Evolutionary conservation across 2,329 filamentous ascomycete genomes (phyloP), one percentile per base, ranked within the genome.

Genomic region (Colletotrichum endophyticum): DNA sequence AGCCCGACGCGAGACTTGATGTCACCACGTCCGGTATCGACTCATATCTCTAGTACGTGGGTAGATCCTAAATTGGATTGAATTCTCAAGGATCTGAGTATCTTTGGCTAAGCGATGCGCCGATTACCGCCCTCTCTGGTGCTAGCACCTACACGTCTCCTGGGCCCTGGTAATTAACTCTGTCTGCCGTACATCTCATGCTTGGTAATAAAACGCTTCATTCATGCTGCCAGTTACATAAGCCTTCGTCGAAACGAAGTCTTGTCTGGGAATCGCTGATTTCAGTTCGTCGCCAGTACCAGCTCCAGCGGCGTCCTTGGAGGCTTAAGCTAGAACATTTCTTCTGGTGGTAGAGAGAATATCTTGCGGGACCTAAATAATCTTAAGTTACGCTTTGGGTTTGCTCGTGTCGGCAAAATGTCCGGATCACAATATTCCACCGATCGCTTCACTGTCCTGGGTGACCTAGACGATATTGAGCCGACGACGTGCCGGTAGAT

Each of bases 131-230:
- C 44, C n/a, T 53, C 44, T 2, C 4, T 2, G 70, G 63, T 3
- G 44, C 63, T 8, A 39, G 39, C 15, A 28, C 57, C 25, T 76
- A 15, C 25, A 19, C 15, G 4, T 73, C 39, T 5, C 12, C 36
- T 5, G 69, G 27, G 5, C 59, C 66, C 19, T 22, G n/a, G 16
- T 57, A 76, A 1, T 66, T 70, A 69, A 13, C 39, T 69, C 32
- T 73, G 44, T 36, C 32, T 11, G 9, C 19, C 73, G 2, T 69
- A 73, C 5, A 44, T 28, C 36, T 57, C 64, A n/a, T 73, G 73
- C 22, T 32, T 76, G 9, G 15, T 49, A 8, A 39, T 49, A 2
- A 67, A 27, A 2, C 7, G 57, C 16, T 12, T 69, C 3, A 57
- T 61, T 3, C 15, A 76, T 44, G 25, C n/a, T 13, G 12, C 6